Percentiles rank a stretch among this genome's conserved stretches.
These are phyloP conservation scores for Gaultheria prostrata DNA, from an alignment of 148 eudicot species.

Conservation along the genomic window DNA sequence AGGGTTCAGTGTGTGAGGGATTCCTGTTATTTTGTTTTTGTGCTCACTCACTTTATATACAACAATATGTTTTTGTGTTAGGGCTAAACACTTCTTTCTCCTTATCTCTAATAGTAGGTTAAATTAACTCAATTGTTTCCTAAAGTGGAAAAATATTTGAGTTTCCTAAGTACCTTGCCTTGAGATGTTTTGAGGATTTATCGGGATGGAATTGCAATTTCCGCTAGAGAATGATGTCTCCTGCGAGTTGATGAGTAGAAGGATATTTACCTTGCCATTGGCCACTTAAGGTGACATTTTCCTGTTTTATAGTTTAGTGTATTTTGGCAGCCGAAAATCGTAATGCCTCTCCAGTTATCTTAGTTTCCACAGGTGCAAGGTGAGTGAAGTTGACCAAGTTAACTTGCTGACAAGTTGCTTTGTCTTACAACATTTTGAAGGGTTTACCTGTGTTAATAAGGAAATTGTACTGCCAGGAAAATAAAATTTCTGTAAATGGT, in stretches of 20 bases:
- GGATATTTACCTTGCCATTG: background rate
- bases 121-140: background rate
- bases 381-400: background rate
- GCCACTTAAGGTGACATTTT: background rate
- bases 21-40: background rate
- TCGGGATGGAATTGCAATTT: background rate
- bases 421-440: background rate
- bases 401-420: background rate
- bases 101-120: background rate
- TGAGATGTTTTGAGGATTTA: background rate
- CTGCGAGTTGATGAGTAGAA: background rate
- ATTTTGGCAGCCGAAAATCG: background rate
- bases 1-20: background rate
- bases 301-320: background rate
- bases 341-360: background rate
- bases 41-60: background rate
- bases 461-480: background rate
- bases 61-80: background rate
- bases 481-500: background rate
- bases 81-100: background rate
- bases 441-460: background rate
- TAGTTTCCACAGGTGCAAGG: constrained; percentile 4
- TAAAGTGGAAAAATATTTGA: background rate
- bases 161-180: background rate
- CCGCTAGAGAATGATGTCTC: background rate